Conservation (phyloP, 148 eudicot genomes). For the Fagopyrum tataricum region DNA sequence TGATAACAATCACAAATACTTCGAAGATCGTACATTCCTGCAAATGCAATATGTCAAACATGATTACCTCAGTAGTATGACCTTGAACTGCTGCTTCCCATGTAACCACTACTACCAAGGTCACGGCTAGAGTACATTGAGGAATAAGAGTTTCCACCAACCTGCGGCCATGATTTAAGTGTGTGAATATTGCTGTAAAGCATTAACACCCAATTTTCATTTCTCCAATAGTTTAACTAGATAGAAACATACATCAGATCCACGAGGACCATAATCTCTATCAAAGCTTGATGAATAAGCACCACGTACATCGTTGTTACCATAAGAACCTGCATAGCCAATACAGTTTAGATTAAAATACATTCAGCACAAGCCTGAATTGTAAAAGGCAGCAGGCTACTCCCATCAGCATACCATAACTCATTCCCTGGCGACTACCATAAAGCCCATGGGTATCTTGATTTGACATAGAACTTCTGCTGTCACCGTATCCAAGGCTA, state of each 20-base stretch:
- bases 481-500: constrained; percentile 56
- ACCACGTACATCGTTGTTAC: constrained; percentile 63
- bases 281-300: constrained; percentile 75
- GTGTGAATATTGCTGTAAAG: not conserved
- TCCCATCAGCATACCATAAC: constrained; percentile 29
- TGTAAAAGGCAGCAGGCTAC: not conserved
- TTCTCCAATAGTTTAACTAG: not conserved
- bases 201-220: not conserved
- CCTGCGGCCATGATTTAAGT: constrained; percentile 31
- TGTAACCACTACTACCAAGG: constrained; percentile 63
- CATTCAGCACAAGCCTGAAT: not conserved
- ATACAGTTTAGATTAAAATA: not conserved
- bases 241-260: constrained; percentile 59
- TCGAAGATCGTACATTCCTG: not conserved
- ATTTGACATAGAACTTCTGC: constrained; percentile 56
- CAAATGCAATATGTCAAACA: not conserved
- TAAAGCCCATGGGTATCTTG: constrained; percentile 80
- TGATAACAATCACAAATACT: not conserved
- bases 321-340: constrained; percentile 48
- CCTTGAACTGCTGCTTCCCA: constrained; percentile 79
- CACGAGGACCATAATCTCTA: constrained; percentile 74
- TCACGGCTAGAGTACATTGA: constrained; percentile 76
- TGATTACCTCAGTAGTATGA: constrained; percentile 71
- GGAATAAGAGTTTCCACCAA: constrained; percentile 68
- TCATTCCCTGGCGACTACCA: constrained; percentile 73